These are phyloP conservation scores for Fusarium agapanthi DNA, from an alignment of 2,329 filamentous ascomycete genomes.

Conservation along the genomic window DNA sequence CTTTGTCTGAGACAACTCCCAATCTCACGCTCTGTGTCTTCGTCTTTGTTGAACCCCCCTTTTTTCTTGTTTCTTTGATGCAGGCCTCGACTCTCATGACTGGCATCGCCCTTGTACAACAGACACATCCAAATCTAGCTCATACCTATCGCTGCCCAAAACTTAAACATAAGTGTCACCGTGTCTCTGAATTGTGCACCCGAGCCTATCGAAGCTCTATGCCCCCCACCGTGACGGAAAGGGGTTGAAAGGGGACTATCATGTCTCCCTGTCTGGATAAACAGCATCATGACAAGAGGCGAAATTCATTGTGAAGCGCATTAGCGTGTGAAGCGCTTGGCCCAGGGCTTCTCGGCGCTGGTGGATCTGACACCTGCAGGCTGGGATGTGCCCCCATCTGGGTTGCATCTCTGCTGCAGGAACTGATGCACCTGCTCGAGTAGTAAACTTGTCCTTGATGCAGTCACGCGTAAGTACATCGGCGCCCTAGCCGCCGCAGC, in stretches of 20 bases:
- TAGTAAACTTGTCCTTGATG: slow-evolving; percentile 5
- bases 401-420: slow-evolving; percentile 36
- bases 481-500: slow-evolving; percentile 10
- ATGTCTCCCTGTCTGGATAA: slow-evolving; percentile 8
- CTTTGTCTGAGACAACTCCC: slow-evolving; percentile 15
- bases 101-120: slow-evolving; percentile 31
- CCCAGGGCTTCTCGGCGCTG: slow-evolving; percentile 17
- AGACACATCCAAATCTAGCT: slow-evolving; percentile 6
- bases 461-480: slow-evolving; percentile 28
- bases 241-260: slow-evolving; percentile 9
- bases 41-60: slow-evolving; percentile 8
- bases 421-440: slow-evolving; percentile 30
- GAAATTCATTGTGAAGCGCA: slow-evolving; percentile 21
- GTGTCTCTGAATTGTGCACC: slow-evolving; percentile 8
- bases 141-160: slow-evolving; percentile 32
- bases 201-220: slow-evolving; percentile 21
- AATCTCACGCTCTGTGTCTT: slow-evolving; percentile 12
- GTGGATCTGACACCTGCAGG: slow-evolving; percentile 39
- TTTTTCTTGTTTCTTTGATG: slow-evolving; percentile 5
- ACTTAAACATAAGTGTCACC: slow-evolving; percentile 3
- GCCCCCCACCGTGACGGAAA: slow-evolving; percentile 14
- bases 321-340: slow-evolving; percentile 26
- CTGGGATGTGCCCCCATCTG: slow-evolving; percentile 23
- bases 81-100: slow-evolving; percentile 21
- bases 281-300: slow-evolving; percentile 23